Evolutionary conservation across 768 basidiomycete genomes (phyloP).

Genomic region (Jaapia argillacea): DNA sequence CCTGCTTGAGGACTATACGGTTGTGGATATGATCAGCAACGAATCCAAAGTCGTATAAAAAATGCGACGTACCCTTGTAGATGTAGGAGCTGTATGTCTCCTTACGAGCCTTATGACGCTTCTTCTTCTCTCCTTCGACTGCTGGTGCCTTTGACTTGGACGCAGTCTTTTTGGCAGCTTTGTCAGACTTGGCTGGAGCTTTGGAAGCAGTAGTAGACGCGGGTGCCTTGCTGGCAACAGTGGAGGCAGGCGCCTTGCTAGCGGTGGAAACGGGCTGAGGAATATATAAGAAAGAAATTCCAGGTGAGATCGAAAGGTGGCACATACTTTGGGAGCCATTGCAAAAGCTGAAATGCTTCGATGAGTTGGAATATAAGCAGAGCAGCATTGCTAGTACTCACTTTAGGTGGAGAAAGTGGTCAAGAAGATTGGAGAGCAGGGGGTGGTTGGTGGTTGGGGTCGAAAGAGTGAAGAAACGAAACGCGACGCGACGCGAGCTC

Average conservation of each 20-base stretch:
- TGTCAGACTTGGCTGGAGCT: slow-evolving; percentile 31
- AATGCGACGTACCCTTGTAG: slow-evolving; percentile 49
- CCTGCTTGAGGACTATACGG: slow-evolving; percentile 69
- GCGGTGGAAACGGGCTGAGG: slow-evolving; percentile 40
- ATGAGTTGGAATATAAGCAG: slow-evolving; percentile 1
- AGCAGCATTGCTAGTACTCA: neutral
- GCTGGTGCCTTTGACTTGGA: slow-evolving; percentile 38
- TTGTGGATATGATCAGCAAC: neutral
- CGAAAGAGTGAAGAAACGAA: neutral
- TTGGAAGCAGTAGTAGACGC: slow-evolving; percentile 31
- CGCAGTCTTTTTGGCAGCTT: slow-evolving; percentile 53
- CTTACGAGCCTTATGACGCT: slow-evolving; percentile 70
- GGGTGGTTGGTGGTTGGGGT: neutral
- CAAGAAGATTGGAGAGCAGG: neutral
- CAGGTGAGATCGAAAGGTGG: neutral
- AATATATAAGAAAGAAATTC: slow-evolving; percentile 6
- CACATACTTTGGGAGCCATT: slow-evolving; percentile 29
- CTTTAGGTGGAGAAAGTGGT: neutral
- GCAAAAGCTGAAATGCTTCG: slow-evolving; percentile 6
- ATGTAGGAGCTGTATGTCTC: slow-evolving; percentile 84
- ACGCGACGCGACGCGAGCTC: neutral
- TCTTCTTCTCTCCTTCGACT: slow-evolving; percentile 66
- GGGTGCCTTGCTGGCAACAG: slow-evolving; percentile 45
- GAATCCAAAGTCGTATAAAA: neutral
- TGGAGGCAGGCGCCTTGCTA: slow-evolving; percentile 45